Conservation (phyloP, 257 asterid species). For the Ilex asprella region DNA sequence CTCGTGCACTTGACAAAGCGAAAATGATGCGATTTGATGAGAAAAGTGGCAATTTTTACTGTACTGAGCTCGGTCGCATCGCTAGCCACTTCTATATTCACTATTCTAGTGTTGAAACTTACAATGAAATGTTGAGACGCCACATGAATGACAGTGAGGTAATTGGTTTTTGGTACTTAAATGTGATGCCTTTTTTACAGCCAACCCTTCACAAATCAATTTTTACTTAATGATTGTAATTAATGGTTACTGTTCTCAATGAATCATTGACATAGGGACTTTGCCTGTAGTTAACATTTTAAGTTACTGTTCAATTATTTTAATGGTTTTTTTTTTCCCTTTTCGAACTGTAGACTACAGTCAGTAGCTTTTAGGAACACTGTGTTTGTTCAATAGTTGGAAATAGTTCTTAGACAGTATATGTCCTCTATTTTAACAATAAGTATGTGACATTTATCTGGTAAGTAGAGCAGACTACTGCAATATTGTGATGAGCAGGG, state of each 20-base stretch:
- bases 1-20: conserved; percentile 95
- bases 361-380: no score
- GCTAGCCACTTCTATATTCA: conserved; percentile 99
- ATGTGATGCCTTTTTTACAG: no score
- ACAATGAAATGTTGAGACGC: conserved; percentile 79
- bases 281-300: no score
- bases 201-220: no score
- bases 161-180: conserved; percentile 7
- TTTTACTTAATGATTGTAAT: no score
- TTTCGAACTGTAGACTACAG: no score
- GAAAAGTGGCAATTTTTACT: conserved; percentile 95
- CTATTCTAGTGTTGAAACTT: conserved; percentile 94
- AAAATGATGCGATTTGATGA: conserved; percentile 99
- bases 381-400: no score
- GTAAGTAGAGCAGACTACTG: neutral
- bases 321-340: no score
- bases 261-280: no score
- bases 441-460: conserved; percentile 5
- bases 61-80: conserved; percentile 99
- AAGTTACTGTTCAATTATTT: no score
- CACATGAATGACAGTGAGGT: conserved; percentile 99
- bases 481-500: conserved; percentile 2
- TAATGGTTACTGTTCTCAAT: no score
- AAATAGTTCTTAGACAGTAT: no score
- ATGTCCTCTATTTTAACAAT: neutral